These are phyloP conservation scores for Eucalyptus leucophloia DNA, from an alignment of 345 rosid genomes.

Conservation along the genomic window DNA sequence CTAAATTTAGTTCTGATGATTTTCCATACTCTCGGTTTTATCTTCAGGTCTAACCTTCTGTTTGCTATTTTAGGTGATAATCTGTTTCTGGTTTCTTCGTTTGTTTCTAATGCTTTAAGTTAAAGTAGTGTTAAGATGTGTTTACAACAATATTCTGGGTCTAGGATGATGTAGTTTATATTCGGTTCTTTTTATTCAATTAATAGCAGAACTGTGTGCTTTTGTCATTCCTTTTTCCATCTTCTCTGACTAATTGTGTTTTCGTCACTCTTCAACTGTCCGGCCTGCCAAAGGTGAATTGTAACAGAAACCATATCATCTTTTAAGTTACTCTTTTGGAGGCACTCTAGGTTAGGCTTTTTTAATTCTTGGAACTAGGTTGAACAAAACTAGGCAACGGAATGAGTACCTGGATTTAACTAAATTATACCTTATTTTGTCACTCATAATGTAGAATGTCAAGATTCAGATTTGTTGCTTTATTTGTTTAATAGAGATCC, in stretches of 20 bases:
- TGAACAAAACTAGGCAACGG: not conserved
- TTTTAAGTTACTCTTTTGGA: not conserved
- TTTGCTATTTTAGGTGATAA: not conserved
- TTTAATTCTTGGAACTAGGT: not conserved
- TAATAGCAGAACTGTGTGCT: not conserved
- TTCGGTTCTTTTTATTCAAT: not conserved
- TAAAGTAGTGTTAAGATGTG: not conserved
- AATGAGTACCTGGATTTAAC: not conserved
- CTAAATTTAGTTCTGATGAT: not conserved
- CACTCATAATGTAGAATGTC: not conserved
- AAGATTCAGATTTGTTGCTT: not conserved
- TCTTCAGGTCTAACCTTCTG: not conserved
- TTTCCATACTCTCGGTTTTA: not conserved
- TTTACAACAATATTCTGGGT: not conserved
- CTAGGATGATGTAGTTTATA: not conserved
- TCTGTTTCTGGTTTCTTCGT: not conserved
- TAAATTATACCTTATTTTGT: not conserved
- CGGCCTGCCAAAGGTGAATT: not conserved
- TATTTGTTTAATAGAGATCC: not conserved
- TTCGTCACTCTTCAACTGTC: not conserved
- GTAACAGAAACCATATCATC: not conserved
- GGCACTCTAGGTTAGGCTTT: not conserved
- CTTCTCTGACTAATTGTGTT: not conserved
- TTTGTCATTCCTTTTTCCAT: not conserved
- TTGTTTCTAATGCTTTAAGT: not conserved